These are phyloP conservation scores for Kazachstania viticola DNA, from an alignment of 805 yeast species.

Conservation along the genomic window DNA sequence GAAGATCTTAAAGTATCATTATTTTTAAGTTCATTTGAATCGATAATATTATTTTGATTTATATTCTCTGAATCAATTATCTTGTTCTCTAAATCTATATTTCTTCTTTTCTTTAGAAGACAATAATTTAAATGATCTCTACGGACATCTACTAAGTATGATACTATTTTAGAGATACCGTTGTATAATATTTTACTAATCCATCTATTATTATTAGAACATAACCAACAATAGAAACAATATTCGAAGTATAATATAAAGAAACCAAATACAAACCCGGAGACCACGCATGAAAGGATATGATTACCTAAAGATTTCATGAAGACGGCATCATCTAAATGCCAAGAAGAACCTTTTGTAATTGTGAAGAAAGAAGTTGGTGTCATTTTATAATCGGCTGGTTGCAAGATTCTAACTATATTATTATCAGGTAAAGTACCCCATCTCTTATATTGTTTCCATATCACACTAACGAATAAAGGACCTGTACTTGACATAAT, in stretches of 20 bases:
- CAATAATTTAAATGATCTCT: background rate
- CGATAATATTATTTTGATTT: no score
- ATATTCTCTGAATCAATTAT: background rate
- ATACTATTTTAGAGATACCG: background rate
- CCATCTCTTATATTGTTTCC: slow-evolving; percentile 82
- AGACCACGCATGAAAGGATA: slow-evolving; percentile 55
- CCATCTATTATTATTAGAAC: slow-evolving; percentile 7
- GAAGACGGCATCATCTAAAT: slow-evolving; percentile 72
- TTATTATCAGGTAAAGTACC: slow-evolving; percentile 52
- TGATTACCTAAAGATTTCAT: slow-evolving; percentile 66
- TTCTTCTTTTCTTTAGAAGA: background rate
- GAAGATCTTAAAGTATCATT: background rate
- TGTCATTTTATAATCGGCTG: slow-evolving; percentile 57
- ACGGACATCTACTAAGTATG: background rate
- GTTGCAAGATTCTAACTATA: slow-evolving; percentile 57
- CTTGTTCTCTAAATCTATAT: background rate
- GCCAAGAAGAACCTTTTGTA: slow-evolving; percentile 87
- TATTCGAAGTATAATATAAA: slow-evolving; percentile 37
- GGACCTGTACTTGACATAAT: slow-evolving; percentile 95
- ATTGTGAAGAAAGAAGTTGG: slow-evolving; percentile 58
- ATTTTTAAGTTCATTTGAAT: no score
- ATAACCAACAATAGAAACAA: slow-evolving; percentile 32
- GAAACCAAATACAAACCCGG: slow-evolving; percentile 53
- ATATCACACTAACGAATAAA: slow-evolving; percentile 68
- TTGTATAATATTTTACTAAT: background rate